Evolutionary conservation across 2,329 filamentous ascomycete genomes (phyloP), one percentile per base, ranked within the genome.

Genomic region (Lachnum nothofagi): DNA sequence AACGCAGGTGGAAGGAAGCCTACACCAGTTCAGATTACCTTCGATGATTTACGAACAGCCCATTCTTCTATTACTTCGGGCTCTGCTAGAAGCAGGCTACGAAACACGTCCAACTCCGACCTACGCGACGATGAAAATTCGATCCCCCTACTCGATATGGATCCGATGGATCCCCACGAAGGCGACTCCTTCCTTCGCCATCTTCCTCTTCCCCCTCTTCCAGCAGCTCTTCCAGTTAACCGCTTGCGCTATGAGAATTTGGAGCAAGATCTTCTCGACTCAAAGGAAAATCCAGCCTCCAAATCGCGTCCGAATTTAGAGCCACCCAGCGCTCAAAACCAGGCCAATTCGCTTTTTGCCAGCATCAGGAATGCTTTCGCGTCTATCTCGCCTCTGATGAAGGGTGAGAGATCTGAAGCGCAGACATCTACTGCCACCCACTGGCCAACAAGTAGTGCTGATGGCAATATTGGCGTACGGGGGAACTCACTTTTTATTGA

Each of bases 61-160:
- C 51, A 63, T 34, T 60, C 56, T 3, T 59, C 55, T 20, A 64
- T 65, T 22, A 63, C 60, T 2, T 61, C 62, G 14, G 54, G 61
- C 12, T 45, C 51, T 22, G 55, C 48, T 14, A 60, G 53, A 47
- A 56, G 27, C 35, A 42, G 46, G 9, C 46, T 38, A 24, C 43
- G 43, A 29, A 40, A 44, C 4, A 20, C 37, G 17, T 51, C 50
- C 6, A 43, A 53, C 19, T 44, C 38, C 20, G 47, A 46, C 7
- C 25, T 24, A 8, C 31, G 19, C 23, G 50, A 54, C 20, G 53
- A 57, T 22, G 44, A 49, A 29, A 46, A 51, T 20, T 55, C 59
- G 20, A 59, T 60, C 39, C 45, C 59, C 7, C 44, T 61, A 5
- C 53, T 55, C 24, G 49, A 55, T 29, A 25, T 55, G n/a, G 44